Evolutionary conservation across 177 flowering plant genomes (phyloP).

Genomic region (Vitis hybrid): DNA sequence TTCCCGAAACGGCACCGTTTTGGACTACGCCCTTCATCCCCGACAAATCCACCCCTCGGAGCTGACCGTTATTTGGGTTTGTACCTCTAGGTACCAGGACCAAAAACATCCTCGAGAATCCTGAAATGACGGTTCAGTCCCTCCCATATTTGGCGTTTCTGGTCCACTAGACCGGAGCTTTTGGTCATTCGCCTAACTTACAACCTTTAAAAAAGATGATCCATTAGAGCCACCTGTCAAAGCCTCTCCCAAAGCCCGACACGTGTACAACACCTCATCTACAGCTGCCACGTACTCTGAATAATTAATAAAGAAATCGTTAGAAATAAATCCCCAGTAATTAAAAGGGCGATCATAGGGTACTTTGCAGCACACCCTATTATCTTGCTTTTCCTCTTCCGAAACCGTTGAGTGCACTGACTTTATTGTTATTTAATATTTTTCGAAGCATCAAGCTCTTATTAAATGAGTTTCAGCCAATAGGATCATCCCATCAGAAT

Average conservation of each 20-base stretch:
- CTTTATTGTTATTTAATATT: slow-evolving; percentile 6
- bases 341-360: neutral
- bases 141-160: neutral
- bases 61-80: neutral
- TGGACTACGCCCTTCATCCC: too few species aligned
- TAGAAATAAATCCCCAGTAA: neutral
- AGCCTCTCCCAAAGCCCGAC: too few species aligned
- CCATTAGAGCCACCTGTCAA: too few species aligned
- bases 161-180: too few species aligned
- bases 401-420: slow-evolving; percentile 12
- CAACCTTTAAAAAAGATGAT: too few species aligned
- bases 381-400: neutral
- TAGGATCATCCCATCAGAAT: neutral
- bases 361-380: neutral
- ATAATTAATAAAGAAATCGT: neutral
- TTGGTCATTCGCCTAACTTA: too few species aligned
- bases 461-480: neutral
- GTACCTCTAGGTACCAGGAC: neutral
- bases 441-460: neutral
- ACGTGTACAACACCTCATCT: too few species aligned
- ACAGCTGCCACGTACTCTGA: neutral
- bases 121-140: too few species aligned
- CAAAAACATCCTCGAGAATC: neutral
- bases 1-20: slow-evolving; percentile 10
- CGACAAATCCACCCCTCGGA: neutral